Conservation (phyloP, 2,329 filamentous ascomycete genomes). For the Zasmidium angulare region DNA sequence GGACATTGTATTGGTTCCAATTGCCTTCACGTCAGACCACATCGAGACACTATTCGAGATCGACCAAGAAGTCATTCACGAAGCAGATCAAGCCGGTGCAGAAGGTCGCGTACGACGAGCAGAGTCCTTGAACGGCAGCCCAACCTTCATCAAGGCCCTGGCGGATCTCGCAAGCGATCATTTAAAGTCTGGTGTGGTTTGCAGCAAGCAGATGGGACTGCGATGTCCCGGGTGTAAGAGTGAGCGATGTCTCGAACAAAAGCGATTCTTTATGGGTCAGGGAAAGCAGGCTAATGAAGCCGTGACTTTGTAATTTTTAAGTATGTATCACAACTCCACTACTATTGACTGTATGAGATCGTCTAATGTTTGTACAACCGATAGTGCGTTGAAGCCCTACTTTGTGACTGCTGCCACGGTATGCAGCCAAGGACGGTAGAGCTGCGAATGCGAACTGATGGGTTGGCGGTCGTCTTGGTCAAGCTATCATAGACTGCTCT, state of each 20-base stretch:
- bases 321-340: background rate
- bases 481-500: background rate
- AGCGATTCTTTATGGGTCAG: constrained; percentile 59
- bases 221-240: constrained; percentile 93
- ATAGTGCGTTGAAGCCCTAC: background rate
- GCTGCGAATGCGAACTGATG: background rate
- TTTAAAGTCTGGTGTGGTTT: constrained; percentile 67
- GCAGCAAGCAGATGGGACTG: constrained; percentile 82
- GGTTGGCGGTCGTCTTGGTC: background rate
- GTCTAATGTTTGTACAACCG: background rate
- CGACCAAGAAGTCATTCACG: constrained; percentile 91
- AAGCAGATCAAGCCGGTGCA: constrained; percentile 72
- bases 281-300: constrained; percentile 29
- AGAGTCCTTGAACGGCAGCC: constrained; percentile 88
- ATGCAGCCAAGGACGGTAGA: background rate
- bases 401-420: background rate
- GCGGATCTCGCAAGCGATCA: constrained; percentile 84
- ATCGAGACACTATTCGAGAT: constrained; percentile 96
- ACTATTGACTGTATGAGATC: constrained; percentile 1
- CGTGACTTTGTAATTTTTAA: constrained; percentile 27
- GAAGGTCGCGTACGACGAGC: constrained; percentile 70
- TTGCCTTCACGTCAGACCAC: constrained; percentile 98
- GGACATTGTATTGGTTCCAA: constrained; percentile 86
- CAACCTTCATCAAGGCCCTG: constrained; percentile 84
- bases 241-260: constrained; percentile 77